phyloP scores from a whole-genome alignment of 345 rosid genomes.

The Aquilaria malaccensis region DNA sequence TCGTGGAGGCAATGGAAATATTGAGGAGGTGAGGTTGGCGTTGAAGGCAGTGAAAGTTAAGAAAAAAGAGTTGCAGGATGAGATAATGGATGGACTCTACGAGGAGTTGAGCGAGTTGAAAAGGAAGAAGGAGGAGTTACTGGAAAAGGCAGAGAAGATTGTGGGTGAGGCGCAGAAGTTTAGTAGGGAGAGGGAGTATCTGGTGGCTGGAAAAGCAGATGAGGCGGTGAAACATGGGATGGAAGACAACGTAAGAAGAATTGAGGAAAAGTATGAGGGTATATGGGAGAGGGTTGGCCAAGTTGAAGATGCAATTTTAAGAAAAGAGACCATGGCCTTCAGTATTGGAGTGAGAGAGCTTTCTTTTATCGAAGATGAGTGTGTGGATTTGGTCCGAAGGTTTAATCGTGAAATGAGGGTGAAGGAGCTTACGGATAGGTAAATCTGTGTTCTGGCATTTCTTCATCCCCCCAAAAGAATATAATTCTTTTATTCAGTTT shows the following conservation, averaged over 20 bases:
- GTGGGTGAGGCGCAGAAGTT: constrained; percentile 34
- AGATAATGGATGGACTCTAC: constrained; percentile 53
- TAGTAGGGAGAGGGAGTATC: constrained; percentile 32
- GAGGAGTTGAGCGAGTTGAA: constrained; percentile 37
- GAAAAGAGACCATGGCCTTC: constrained; percentile 52
- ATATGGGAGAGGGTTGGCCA: constrained; percentile 66
- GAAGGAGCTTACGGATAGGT: constrained; percentile 41
- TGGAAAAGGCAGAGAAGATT: constrained; percentile 42
- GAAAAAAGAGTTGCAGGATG: constrained; percentile 54
- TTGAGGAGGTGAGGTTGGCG: constrained; percentile 28
- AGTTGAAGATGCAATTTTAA: constrained; percentile 46
- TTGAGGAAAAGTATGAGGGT: constrained; percentile 56
- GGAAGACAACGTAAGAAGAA: constrained; percentile 33
- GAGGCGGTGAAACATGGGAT: constrained; percentile 22
- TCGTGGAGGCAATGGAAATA: constrained; percentile 45
- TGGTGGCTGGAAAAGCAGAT: constrained; percentile 6
- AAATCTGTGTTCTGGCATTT: constrained; percentile 11
- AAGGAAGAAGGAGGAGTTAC: constrained; percentile 41
- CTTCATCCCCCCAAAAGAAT: too few species aligned
- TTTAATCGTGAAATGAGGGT: constrained; percentile 40
- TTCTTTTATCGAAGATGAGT: constrained; percentile 71
- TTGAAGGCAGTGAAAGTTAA: constrained; percentile 47
- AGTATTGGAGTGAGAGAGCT: constrained; percentile 81
- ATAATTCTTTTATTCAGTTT: too few species aligned
- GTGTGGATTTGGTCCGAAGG: constrained; percentile 62